A percentile compares a stretch with the other conserved stretches of the same genome.
These are phyloP conservation scores for Cyberlindnera maritima DNA, from an alignment of 805 yeast genomes.

Conservation along the genomic window DNA sequence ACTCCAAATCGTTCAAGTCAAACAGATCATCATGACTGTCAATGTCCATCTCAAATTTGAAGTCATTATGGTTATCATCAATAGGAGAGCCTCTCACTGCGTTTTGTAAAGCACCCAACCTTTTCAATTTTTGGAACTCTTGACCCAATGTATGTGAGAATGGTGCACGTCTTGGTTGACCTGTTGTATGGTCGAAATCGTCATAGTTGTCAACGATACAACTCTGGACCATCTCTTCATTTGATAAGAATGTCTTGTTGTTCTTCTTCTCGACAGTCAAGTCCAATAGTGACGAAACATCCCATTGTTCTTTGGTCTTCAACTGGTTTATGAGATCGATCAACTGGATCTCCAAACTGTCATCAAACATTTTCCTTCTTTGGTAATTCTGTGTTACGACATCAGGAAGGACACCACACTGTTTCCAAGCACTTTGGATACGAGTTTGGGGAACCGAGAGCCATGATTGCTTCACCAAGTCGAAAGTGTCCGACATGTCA, in stretches of 20 bases:
- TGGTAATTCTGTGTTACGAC: constrained; percentile 28
- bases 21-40: constrained; percentile 1
- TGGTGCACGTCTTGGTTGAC: constrained; percentile 23
- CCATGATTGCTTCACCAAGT: constrained; percentile 60
- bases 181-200: constrained; percentile 22
- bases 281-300: constrained; percentile 50
- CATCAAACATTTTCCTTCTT: constrained; percentile 33
- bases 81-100: constrained; percentile 1
- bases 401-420: constrained; percentile 40
- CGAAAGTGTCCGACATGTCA: constrained; percentile 54
- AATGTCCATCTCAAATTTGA: not conserved
- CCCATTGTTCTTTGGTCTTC: constrained; percentile 58
- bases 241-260: constrained; percentile 46
- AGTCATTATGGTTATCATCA: not conserved
- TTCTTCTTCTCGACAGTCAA: constrained; percentile 42
- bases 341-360: constrained; percentile 39
- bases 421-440: constrained; percentile 42
- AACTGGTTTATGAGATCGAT: constrained; percentile 42
- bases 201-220: constrained; percentile 46
- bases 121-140: constrained; percentile 23
- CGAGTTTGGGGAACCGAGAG: constrained; percentile 35
- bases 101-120: constrained; percentile 22
- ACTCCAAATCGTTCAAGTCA: constrained; percentile 2
- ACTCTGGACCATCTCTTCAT: constrained; percentile 59
- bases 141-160: constrained; percentile 27